phyloP scores from a whole-genome alignment of 345 rosid genomes.

The Aquilaria sinensis region DNA sequence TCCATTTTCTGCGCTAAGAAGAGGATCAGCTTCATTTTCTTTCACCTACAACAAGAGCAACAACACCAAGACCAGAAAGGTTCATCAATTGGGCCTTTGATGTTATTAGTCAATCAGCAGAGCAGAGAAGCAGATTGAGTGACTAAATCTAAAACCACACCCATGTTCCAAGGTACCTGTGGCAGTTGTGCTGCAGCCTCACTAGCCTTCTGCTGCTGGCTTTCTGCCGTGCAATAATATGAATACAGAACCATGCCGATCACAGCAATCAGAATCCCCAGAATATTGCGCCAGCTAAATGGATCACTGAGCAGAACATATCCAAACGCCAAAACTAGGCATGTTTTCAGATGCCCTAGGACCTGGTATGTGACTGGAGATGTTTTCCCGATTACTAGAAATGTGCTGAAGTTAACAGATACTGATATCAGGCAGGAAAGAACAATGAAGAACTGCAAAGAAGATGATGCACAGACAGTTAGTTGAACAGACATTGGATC shows the following conservation, averaged over 20 bases:
- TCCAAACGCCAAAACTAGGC: constrained; percentile 96
- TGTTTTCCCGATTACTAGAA: constrained; percentile 97
- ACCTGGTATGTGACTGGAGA: constrained; percentile 99
- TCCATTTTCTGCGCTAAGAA: constrained; percentile 67
- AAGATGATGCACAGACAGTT: constrained; percentile 17
- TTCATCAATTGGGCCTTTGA: not conserved
- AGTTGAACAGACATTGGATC: not conserved
- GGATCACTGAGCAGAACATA: constrained; percentile 89
- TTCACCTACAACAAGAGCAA: constrained; percentile 36
- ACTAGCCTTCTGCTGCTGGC: constrained; percentile 82
- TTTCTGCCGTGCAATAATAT: constrained; percentile 65
- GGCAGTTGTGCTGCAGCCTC: constrained; percentile 60
- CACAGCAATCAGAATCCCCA: constrained; percentile 90
- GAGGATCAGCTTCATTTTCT: constrained; percentile 83
- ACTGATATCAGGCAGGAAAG: constrained; percentile 98
- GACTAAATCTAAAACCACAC: not conserved
- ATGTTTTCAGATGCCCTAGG: constrained; percentile 97
- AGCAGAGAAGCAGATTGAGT: not conserved
- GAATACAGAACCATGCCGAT: constrained; percentile 96
- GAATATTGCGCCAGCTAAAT: constrained; percentile 93
- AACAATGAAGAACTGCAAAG: constrained; percentile 96
- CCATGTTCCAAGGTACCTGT: constrained; percentile 41
- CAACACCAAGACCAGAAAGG: not conserved
- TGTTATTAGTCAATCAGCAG: no score
- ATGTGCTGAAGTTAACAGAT: constrained; percentile 99